Evolutionary conservation across 73 alveolate species (phyloP).

Genomic region (Paramecium caudatum): DNA sequence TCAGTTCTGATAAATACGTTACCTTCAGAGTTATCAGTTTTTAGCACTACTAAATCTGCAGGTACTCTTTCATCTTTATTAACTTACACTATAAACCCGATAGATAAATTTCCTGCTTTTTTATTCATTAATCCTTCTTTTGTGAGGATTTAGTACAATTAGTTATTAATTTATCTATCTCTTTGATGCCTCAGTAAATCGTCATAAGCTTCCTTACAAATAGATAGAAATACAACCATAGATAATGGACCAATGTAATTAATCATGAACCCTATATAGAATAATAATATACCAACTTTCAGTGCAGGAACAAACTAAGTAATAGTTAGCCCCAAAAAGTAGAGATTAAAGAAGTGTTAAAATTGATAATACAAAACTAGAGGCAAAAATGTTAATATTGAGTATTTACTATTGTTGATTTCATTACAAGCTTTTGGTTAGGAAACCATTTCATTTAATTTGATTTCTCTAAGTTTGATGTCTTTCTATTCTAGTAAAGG

Average conservation of each 20-base stretch:
- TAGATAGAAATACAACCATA: constrained; percentile 90
- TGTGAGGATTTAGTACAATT: constrained; percentile 49
- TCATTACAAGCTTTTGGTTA: constrained; percentile 70
- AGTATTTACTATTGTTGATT: constrained; percentile 89
- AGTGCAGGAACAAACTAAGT: constrained; percentile 91
- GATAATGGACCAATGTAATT: constrained; percentile 97
- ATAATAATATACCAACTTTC: constrained; percentile 83
- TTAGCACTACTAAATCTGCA: constrained; percentile 90
- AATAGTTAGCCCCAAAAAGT: constrained; percentile 88
- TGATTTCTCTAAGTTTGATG: not conserved
- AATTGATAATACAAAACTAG: constrained; percentile 92
- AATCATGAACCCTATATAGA: constrained; percentile 85
- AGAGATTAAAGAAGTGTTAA: constrained; percentile 90
- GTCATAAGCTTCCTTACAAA: constrained; percentile 95
- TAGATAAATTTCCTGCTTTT: constrained; percentile 77
- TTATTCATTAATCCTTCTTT: constrained; percentile 68
- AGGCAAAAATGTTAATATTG: constrained; percentile 86
- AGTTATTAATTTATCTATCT: constrained; percentile 89
- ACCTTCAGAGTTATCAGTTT: constrained; percentile 90
- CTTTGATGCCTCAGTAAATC: constrained; percentile 89
- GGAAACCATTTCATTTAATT: not conserved
- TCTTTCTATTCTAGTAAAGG: constrained; percentile 32
- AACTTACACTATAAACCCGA: constrained; percentile 92
- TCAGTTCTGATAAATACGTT: constrained; percentile 93
- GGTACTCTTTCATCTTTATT: constrained; percentile 90